A percentile compares a stretch with the other conserved stretches of the same genome.
These are phyloP conservation scores for Bruguiera sexangula DNA, from an alignment of 345 rosid species.

Conservation along the genomic window DNA sequence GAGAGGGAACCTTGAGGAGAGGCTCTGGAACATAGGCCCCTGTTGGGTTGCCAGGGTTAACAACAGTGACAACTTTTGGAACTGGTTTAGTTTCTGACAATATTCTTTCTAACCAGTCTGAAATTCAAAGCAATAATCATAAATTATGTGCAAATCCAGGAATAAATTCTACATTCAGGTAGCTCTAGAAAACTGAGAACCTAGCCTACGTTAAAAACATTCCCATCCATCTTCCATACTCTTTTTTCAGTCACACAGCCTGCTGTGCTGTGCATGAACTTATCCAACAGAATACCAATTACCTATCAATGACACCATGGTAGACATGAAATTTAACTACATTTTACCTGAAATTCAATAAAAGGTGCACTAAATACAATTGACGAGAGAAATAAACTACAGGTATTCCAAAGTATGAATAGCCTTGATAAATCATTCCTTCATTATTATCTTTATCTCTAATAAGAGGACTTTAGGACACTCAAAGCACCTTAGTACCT, in stretches of 20 bases:
- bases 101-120: constrained; percentile 86
- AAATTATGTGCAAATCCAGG: neutral
- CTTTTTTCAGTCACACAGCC: neutral
- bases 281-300: neutral
- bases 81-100: constrained; percentile 62
- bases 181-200: too few relatives aligned
- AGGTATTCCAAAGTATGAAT: too few relatives aligned
- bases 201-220: neutral
- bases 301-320: neutral
- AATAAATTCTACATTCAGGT: neutral
- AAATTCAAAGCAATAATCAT: constrained; percentile 19
- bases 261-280: neutral
- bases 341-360: neutral
- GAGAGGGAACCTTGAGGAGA: constrained; percentile 63
- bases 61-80: constrained; percentile 91
- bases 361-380: neutral
- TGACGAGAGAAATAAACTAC: too few relatives aligned
- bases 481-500: too few relatives aligned
- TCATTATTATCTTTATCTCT: too few relatives aligned
- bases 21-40: constrained; percentile 87
- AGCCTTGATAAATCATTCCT: too few relatives aligned
- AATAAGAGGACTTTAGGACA: too few relatives aligned
- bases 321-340: neutral
- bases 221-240: neutral
- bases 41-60: constrained; percentile 93